Base-by-base conservation (phyloP, 331 rosid genomes). In the Acacia concinna region DNA sequence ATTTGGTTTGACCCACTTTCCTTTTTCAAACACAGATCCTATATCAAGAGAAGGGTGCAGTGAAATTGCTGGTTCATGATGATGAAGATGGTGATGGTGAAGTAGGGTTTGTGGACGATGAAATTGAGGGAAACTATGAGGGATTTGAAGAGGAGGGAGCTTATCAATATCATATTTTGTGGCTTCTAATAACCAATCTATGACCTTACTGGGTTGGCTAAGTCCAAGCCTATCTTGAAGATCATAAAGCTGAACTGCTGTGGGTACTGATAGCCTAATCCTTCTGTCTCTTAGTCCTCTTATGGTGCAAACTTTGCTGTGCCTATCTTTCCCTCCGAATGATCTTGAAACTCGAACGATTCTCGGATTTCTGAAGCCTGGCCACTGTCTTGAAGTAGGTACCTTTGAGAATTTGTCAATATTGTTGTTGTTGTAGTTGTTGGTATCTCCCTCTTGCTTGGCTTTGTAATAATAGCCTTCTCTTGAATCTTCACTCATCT, bases 251-350 rank as follows among this genome's bases (percentile, higher is more conserved):
- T 94, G 97, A 78, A 94, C 68, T 2, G 98, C 98, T 0, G 98
- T 88, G 4, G 93, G 97, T 0, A 94, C 91, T 9, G 98, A 94
- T 62, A 94, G 98, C 84, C 98, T 84, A 38, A 94, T 94, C 65
- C 98, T 81, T 68, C 98, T 82, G 82, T 94, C 98, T 37, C 98
- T 87, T 69, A 94, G 81, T 27, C 98, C 98, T 70, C 97, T 89
- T 37, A 94, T 82, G 11, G 98, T 94, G 86, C 91, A 94, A 46
- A 94, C 98, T 74, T 94, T 94, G 88, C 98, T 94, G 28, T 94
- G 98, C 67, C 98, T 82, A 40, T 94, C 98, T 88, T 92, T 94
- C 25, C 98, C 98, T 13, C 98, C 98, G 17, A 94, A 94, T 0
- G 91, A 72, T 14, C 97, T 88, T 0, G 98, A 92, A 23, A 92